A percentile compares a stretch with the other conserved stretches of the same genome.
These are phyloP conservation scores for Amborella trichopoda DNA, from an alignment of 164 flowering plant genomes.

Conservation along the genomic window DNA sequence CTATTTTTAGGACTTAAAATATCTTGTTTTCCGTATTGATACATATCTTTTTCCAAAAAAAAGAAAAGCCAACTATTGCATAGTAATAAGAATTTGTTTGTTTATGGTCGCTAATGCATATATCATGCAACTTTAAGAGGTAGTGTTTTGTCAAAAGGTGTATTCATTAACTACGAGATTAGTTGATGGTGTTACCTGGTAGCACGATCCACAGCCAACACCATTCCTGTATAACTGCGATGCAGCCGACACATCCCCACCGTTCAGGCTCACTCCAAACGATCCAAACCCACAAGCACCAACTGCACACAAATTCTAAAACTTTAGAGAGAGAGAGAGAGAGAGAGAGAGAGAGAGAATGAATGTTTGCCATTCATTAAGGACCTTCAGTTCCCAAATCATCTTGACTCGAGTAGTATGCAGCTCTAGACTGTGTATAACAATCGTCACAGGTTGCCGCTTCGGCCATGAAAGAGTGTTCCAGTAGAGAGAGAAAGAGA, in stretches of 20 bases:
- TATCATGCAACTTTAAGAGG: too few relatives aligned
- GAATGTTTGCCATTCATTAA: neutral
- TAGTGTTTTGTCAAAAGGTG: too few relatives aligned
- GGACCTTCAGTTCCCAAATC: constrained; percentile 58
- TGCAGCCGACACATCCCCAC: constrained; percentile 81
- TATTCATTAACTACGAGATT: too few relatives aligned
- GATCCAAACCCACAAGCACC: constrained; percentile 73
- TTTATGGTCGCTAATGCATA: too few relatives aligned
- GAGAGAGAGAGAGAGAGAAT: neutral
- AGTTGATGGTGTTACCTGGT: constrained; percentile 60
- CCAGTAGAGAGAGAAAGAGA: neutral
- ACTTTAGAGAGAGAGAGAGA: neutral
- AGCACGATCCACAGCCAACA: constrained; percentile 87
- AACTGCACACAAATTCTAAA: constrained; percentile 22
- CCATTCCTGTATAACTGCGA: constrained; percentile 65
- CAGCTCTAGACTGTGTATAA: constrained; percentile 51
- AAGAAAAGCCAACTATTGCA: too few relatives aligned
- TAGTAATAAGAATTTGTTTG: too few relatives aligned
- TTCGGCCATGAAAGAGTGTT: constrained; percentile 4
- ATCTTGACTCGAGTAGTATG: constrained; percentile 60
- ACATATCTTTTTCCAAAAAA: too few relatives aligned
- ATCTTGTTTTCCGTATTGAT: too few relatives aligned
- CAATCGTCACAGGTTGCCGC: constrained; percentile 47
- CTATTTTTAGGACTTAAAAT: too few relatives aligned
- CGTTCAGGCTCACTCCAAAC: constrained; percentile 75